Conservation (phyloP, 1,284 basidiomycete species). For the Hortiboletus rubellus region DNA sequence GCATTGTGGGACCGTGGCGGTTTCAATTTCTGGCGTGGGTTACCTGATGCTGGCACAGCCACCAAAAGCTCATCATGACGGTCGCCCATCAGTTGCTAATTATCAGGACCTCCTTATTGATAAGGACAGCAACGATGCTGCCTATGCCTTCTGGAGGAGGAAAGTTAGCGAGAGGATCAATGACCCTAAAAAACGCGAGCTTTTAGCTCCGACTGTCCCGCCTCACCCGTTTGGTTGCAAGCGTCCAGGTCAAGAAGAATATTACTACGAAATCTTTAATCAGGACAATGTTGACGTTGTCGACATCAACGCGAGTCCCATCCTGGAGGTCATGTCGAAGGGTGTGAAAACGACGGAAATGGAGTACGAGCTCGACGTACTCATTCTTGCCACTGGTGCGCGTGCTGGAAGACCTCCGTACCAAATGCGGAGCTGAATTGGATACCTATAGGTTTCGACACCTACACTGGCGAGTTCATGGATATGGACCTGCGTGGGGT, state of each 20-base stretch:
- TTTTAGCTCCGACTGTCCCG: slow-evolving; percentile 12
- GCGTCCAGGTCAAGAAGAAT: slow-evolving; percentile 7
- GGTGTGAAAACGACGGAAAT: slow-evolving; percentile 13
- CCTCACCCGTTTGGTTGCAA: slow-evolving; percentile 25
- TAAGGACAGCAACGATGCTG: slow-evolving; percentile 3
- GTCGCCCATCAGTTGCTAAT: slow-evolving; percentile 7
- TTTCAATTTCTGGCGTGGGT: slow-evolving; percentile 18
- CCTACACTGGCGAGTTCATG: slow-evolving; percentile 4
- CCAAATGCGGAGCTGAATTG: neutral
- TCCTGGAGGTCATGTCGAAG: slow-evolving; percentile 11
- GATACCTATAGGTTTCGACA: slow-evolving; percentile 10
- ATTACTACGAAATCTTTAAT: slow-evolving; percentile 19
- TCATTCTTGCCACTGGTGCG: slow-evolving; percentile 20
- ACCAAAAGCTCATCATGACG: no score
- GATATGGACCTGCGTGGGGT: slow-evolving; percentile 13
- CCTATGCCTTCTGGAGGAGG: slow-evolving; percentile 20
- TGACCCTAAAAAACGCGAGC: slow-evolving; percentile 15
- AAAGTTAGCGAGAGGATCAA: slow-evolving; percentile 17
- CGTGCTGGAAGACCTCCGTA: neutral
- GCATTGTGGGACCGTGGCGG: slow-evolving; percentile 12
- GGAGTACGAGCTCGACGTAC: slow-evolving; percentile 17
- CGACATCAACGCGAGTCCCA: slow-evolving; percentile 8
- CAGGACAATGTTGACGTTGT: slow-evolving; percentile 18
- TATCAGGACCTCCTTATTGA: slow-evolving; percentile 13
- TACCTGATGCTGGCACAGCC: no score